Evolutionary conservation across 805 yeast species (phyloP).

Genomic region (Ogataea naganishii): DNA sequence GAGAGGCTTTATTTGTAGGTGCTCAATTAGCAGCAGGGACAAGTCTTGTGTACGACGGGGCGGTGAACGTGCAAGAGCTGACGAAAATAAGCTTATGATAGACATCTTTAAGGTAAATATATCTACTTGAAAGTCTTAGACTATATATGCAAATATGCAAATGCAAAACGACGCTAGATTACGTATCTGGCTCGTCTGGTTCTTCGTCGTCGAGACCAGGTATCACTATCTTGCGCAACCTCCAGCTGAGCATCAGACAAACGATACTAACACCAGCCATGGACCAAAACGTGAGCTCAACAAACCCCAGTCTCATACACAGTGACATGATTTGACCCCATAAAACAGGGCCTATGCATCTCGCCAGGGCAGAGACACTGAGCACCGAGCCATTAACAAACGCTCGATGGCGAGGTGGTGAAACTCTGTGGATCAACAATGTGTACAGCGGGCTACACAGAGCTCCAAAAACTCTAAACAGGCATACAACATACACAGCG

Average conservation of each 20-base stretch:
- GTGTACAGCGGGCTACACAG: slow-evolving; percentile 45
- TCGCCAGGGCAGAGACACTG: slow-evolving; percentile 43
- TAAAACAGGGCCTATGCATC: slow-evolving; percentile 46
- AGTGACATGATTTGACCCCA: slow-evolving; percentile 35
- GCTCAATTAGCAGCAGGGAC: slow-evolving; percentile 18
- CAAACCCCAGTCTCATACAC: slow-evolving; percentile 4
- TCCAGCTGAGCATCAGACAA: background rate
- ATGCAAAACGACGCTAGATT: background rate
- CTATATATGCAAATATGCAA: background rate
- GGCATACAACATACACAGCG: slow-evolving; percentile 21
- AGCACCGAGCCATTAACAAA: slow-evolving; percentile 51
- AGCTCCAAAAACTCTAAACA: slow-evolving; percentile 25
- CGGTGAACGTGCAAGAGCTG: slow-evolving; percentile 16
- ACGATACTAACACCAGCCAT: slow-evolving; percentile 2
- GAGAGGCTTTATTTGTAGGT: slow-evolving; percentile 14
- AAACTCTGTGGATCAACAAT: slow-evolving; percentile 44
- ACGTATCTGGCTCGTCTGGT: background rate
- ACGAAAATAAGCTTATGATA: background rate
- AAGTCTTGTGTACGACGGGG: slow-evolving; percentile 13
- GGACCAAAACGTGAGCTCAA: slow-evolving; percentile 9
- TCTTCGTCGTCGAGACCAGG: background rate
- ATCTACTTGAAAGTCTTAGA: background rate
- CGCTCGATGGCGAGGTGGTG: slow-evolving; percentile 46
- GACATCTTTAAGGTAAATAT: background rate
- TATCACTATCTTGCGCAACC: background rate